Conservation (phyloP, 371 early-diverging fungal species). For the Mucor plumbeus region DNA sequence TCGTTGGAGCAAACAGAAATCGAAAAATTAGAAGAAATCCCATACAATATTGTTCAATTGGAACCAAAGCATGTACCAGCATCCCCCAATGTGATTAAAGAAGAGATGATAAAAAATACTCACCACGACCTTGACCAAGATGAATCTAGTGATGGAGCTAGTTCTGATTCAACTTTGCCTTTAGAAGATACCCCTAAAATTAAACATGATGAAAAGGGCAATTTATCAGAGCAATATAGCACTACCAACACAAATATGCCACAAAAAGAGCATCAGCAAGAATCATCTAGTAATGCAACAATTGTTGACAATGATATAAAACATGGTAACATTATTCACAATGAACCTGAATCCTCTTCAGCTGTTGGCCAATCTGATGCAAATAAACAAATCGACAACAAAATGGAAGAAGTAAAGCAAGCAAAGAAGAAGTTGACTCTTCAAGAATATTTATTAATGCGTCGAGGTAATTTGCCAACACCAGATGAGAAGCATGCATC, state of each 20-base stretch:
- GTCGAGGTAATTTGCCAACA: slow-evolving; percentile 26
- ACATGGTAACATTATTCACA: neutral
- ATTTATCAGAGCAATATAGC: neutral
- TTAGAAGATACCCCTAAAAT: slow-evolving; percentile 26
- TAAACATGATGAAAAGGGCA: neutral
- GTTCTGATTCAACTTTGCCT: slow-evolving; percentile 41
- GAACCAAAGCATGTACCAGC: neutral
- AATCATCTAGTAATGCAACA: too few species aligned
- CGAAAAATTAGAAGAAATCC: neutral
- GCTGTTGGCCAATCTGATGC: neutral
- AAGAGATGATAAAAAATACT: neutral
- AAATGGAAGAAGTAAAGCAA: neutral
- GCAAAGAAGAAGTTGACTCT: slow-evolving; percentile 34
- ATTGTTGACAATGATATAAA: neutral
- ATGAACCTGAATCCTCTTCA: neutral
- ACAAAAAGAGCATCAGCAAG: neutral
- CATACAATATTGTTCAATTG: neutral
- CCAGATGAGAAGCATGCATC: slow-evolving; percentile 19
- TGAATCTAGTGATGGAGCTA: slow-evolving; percentile 30
- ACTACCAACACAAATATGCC: neutral
- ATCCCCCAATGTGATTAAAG: neutral
- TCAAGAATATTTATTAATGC: slow-evolving; percentile 42
- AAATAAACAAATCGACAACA: neutral
- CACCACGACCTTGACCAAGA: neutral
- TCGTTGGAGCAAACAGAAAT: neutral